Evolutionary conservation across 305 asterid genomes (phyloP).

Genomic region (Euphrasia arctica): DNA sequence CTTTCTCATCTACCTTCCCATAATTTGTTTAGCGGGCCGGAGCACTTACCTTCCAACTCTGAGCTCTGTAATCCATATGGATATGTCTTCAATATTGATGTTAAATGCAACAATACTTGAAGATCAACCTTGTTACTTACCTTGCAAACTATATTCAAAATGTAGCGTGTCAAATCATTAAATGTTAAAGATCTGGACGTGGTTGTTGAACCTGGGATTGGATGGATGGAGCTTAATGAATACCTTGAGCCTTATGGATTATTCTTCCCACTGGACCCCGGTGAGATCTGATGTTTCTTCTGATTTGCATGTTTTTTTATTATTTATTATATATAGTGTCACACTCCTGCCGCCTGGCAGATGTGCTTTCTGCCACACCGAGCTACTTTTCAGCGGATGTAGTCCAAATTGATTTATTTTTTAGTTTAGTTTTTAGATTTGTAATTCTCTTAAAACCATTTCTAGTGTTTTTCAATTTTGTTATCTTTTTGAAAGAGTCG

Average conservation of each 20-base stretch:
- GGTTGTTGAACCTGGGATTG: conserved; percentile 98
- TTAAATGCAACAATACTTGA: conserved; percentile 14
- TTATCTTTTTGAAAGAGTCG: too few relatives aligned
- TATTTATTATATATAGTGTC: background rate
- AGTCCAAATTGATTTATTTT: too few relatives aligned
- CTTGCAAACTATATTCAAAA: conserved; percentile 21
- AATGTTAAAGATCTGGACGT: conserved; percentile 95
- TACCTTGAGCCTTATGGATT: conserved; percentile 92
- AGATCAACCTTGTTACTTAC: conserved; percentile 28
- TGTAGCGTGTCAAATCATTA: conserved; percentile 70
- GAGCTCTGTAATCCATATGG: conserved; percentile 1
- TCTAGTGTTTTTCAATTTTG: too few relatives aligned
- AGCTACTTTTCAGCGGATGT: too few relatives aligned
- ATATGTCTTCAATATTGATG: background rate
- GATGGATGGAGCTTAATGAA: conserved; percentile 98
- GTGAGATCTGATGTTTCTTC: conserved; percentile 37
- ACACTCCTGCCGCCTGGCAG: too few relatives aligned
- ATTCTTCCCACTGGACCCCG: conserved; percentile 98
- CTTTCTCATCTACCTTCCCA: conserved; percentile 12
- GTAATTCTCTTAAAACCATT: background rate
- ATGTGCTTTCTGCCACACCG: too few relatives aligned
- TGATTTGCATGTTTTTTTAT: conserved; percentile 11
- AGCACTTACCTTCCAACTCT: conserved; percentile 1
- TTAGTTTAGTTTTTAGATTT: too few relatives aligned
- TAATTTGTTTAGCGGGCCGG: conserved; percentile 10